Evolutionary conservation across 148 eudicot species (phyloP).

Genomic region (Amaranthus palmeri): DNA sequence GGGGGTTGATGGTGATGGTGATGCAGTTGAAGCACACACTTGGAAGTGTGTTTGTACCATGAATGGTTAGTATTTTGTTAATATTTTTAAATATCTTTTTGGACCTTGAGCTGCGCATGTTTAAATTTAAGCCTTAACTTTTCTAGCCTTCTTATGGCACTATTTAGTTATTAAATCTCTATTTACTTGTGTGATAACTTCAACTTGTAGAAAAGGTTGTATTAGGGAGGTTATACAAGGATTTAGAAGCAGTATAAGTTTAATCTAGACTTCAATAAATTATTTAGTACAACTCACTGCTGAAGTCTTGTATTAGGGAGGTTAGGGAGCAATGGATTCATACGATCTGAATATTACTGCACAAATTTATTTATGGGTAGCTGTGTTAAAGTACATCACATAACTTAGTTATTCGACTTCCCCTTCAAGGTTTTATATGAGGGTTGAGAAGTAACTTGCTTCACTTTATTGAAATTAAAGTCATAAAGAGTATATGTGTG

Average conservation of each 20-base stretch:
- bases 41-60: constrained; percentile 86
- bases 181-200: not conserved
- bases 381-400: no score
- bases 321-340: not conserved
- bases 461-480: no score
- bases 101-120: not conserved
- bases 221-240: not conserved
- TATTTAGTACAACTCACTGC: not conserved
- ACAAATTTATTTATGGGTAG: no score
- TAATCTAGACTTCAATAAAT: not conserved
- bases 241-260: not conserved
- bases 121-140: not conserved
- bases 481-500: no score
- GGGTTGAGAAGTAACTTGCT: no score
- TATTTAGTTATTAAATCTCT: not conserved
- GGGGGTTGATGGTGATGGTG: constrained; percentile 67
- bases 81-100: not conserved
- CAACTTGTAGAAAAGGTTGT: not conserved
- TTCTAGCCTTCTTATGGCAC: constrained; percentile 6
- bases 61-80: constrained; percentile 44
- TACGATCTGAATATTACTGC: no score
- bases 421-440: no score
- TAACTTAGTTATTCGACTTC: no score
- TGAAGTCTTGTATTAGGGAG: not conserved
- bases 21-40: constrained; percentile 78